Base-by-base conservation (phyloP, 1,284 basidiomycete genomes). In the Rugosomyces carneus region DNA sequence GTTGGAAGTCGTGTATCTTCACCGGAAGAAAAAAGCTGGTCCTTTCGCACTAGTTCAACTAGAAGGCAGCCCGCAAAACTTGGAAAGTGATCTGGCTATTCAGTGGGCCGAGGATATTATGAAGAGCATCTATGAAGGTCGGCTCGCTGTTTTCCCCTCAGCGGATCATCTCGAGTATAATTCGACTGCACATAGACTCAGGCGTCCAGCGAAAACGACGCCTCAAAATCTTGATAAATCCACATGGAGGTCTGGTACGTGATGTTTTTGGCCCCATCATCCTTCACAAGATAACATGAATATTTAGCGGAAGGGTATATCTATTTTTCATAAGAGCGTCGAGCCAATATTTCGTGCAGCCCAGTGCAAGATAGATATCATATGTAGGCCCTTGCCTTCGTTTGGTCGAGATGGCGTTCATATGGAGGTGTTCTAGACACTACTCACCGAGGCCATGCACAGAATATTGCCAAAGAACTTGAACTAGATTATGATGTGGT, bases 161-260 rank as follows among this genome's bases (percentile, higher is more conserved):
- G 9, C 36, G 21, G 23, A 21, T 41, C 31, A 31, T 43, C 42
- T 21, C 31, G n/a, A 34, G 3, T 15, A 36, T 5, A 26, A 3
- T 21, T 23, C n/a, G 38, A 21, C 26, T 40, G 20, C 43, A 43
- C 40, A 40, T 27, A 65, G 64, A 49, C 47, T 42, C 55, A 78
- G 85, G 71, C 19, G 60, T 78, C 16, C 71, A 75, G 48, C 79
- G 72, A 7, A 57, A 53, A 32, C 60, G 70, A 36, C 58, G 60
- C 24, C 65, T 93, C 18, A 76, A 81, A 49, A 71, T 97, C 1
- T 64, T 97, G n/a, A 74, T 97, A 51, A 98, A 98, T 61, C 94
- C 94, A 1, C 69, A 79, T 43, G 87, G 93, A 48, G 94, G 94
- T 1, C 70, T 71, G 23, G 85, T 87, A 55, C 20, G 74, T 66